Percentiles rank a stretch among this genome's conserved stretches.
Conservation (phyloP, 495 filamentous ascomycete genomes). For the Penicillium canariense region DNA sequence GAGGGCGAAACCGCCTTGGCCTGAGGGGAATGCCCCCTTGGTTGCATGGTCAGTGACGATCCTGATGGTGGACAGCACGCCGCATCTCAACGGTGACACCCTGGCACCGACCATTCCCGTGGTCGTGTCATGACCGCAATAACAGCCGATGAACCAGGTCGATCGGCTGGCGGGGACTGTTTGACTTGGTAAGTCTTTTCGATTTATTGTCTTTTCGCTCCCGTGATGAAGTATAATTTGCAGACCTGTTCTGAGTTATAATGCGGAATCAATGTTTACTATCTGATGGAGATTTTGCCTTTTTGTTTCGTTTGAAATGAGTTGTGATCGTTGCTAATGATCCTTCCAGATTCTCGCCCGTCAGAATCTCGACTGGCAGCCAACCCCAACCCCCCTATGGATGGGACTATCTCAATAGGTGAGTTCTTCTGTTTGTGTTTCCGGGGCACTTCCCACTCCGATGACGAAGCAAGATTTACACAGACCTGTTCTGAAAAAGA, state of each 20-base stretch:
- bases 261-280: slow-evolving; percentile 49
- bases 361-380: background rate
- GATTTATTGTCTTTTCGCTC: slow-evolving; percentile 5
- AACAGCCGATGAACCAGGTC: slow-evolving; percentile 69
- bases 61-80: slow-evolving; percentile 44
- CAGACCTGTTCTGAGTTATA: slow-evolving; percentile 55
- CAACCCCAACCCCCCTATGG: background rate
- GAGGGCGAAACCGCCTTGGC: background rate
- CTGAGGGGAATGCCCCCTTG: slow-evolving; percentile 7
- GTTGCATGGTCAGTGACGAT: slow-evolving; percentile 20
- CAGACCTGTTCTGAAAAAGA: slow-evolving; percentile 55
- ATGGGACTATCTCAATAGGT: background rate
- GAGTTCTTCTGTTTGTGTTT: background rate
- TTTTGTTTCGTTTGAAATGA: background rate
- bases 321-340: slow-evolving; percentile 13
- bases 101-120: slow-evolving; percentile 62
- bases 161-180: slow-evolving; percentile 23
- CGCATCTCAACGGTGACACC: slow-evolving; percentile 52
- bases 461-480: slow-evolving; percentile 55
- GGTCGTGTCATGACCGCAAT: slow-evolving; percentile 62
- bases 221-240: slow-evolving; percentile 53
- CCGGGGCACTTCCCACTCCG: slow-evolving; percentile 10
- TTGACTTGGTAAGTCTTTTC: background rate
- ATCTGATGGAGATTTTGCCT: slow-evolving; percentile 36
- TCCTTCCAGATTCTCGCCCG: background rate